A percentile compares a stretch with the other conserved stretches of the same genome.
Evolutionary conservation across 768 basidiomycete species (phyloP).

Genomic region (Pisolithus marmoratus): DNA sequence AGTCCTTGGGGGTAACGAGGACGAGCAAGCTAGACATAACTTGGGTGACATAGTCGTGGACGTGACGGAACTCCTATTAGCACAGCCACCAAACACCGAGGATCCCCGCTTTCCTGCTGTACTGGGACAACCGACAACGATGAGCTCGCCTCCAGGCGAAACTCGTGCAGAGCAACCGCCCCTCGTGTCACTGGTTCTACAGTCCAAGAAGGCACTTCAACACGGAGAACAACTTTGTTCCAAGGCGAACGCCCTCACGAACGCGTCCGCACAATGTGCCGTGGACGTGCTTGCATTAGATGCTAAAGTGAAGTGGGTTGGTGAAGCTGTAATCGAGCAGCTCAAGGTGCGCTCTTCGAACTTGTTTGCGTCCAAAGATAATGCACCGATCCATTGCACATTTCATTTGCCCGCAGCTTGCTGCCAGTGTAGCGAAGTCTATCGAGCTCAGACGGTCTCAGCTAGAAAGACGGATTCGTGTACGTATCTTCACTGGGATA

Average conservation of each 20-base stretch:
- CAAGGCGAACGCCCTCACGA: slow-evolving; percentile 57
- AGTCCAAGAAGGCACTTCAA: slow-evolving; percentile 79
- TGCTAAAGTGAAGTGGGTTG: slow-evolving; percentile 76
- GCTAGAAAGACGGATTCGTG: slow-evolving; percentile 57
- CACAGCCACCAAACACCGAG: not conserved
- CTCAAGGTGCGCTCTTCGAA: slow-evolving; percentile 48
- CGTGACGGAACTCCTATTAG: not conserved
- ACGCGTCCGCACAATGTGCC: slow-evolving; percentile 57
- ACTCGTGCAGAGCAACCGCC: slow-evolving; percentile 43
- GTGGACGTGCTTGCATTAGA: slow-evolving; percentile 73
- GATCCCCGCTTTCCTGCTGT: not conserved
- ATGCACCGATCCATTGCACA: not conserved
- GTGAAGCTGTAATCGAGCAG: slow-evolving; percentile 68
- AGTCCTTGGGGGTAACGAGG: slow-evolving; percentile 43
- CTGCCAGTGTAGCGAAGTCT: slow-evolving; percentile 64
- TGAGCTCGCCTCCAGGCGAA: slow-evolving; percentile 16
- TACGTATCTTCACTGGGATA: slow-evolving; percentile 24
- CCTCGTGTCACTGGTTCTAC: slow-evolving; percentile 68
- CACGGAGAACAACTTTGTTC: slow-evolving; percentile 73
- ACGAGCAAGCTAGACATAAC: slow-evolving; percentile 59
- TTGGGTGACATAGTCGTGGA: not conserved
- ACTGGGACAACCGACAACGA: slow-evolving; percentile 1
- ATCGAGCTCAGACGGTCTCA: slow-evolving; percentile 66
- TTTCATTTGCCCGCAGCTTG: slow-evolving; percentile 46
- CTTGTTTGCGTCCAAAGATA: not conserved